phyloP scores from a whole-genome alignment of 176 grass and related monocot genomes.

The Aechmea fasciata region DNA sequence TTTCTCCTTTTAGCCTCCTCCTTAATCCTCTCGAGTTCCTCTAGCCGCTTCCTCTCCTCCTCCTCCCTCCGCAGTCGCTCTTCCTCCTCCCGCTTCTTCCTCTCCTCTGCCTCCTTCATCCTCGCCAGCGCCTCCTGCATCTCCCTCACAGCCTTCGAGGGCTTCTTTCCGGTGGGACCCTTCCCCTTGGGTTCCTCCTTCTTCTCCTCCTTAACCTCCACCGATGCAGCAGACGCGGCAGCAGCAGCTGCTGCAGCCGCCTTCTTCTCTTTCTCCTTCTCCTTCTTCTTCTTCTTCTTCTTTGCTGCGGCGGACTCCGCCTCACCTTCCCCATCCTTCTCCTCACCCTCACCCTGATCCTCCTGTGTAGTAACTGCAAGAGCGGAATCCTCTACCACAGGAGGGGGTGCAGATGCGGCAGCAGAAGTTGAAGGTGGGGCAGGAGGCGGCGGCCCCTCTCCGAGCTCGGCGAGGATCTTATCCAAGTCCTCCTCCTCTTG shows the following conservation, averaged over 20 bases:
- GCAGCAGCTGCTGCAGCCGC: slow-evolving; percentile 67
- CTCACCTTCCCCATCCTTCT: slow-evolving; percentile 65
- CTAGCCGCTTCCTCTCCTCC: slow-evolving; percentile 45
- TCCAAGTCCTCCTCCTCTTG: slow-evolving; percentile 47
- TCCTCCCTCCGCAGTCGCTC: slow-evolving; percentile 71
- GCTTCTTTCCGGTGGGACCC: slow-evolving; percentile 62
- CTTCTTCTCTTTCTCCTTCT: slow-evolving; percentile 95
- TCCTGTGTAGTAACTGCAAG: slow-evolving; percentile 1
- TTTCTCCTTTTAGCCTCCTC: slow-evolving; percentile 87
- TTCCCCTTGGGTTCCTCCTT: slow-evolving; percentile 63
- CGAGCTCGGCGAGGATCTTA: slow-evolving; percentile 48
- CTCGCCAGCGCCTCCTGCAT: slow-evolving; percentile 79
- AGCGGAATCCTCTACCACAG: not conserved
- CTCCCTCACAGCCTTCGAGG: slow-evolving; percentile 61
- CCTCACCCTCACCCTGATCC: slow-evolving; percentile 25
- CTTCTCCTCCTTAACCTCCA: slow-evolving; percentile 37
- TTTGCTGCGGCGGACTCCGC: slow-evolving; percentile 50
- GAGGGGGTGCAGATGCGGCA: not conserved
- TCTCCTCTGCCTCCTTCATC: slow-evolving; percentile 69
- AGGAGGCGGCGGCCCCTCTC: slow-evolving; percentile 8
- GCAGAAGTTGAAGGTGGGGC: too few relatives aligned
- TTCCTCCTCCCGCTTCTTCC: slow-evolving; percentile 69
- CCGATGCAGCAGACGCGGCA: slow-evolving; percentile 17
- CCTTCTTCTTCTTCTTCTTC: slow-evolving; percentile 89
- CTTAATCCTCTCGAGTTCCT: slow-evolving; percentile 61